A percentile compares a stretch with the other conserved stretches of the same genome.
Evolutionary conservation across 805 yeast genomes (phyloP).

Genomic region (Zygoascus bituminiphila): DNA sequence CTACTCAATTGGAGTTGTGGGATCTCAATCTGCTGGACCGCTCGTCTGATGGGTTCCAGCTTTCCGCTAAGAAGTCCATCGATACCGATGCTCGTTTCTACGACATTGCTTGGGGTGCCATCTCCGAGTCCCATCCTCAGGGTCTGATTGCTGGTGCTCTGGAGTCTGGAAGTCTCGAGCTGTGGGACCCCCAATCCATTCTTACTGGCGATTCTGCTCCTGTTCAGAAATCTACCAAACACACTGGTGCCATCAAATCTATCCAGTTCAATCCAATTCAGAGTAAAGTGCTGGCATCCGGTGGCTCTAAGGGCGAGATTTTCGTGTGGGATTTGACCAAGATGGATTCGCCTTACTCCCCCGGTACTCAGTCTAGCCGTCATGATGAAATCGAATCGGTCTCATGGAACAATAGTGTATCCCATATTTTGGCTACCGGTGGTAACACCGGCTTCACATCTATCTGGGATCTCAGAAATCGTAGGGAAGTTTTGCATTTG

Average conservation of each 20-base stretch:
- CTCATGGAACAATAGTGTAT: constrained; percentile 79
- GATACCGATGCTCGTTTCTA: constrained; percentile 56
- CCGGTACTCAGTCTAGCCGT: constrained; percentile 68
- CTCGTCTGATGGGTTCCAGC: constrained; percentile 23
- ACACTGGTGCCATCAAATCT: constrained; percentile 60
- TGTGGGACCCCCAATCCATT: constrained; percentile 61
- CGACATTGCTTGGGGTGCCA: constrained; percentile 76
- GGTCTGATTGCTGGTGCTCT: constrained; percentile 79
- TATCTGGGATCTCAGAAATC: constrained; percentile 86
- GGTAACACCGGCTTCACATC: constrained; percentile 81
- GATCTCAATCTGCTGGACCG: constrained; percentile 39
- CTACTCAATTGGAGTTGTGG: constrained; percentile 74
- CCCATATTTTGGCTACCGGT: constrained; percentile 86
- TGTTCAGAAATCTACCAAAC: constrained; percentile 48
- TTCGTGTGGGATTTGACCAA: constrained; percentile 81
- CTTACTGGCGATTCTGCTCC: constrained; percentile 38
- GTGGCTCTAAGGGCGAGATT: constrained; percentile 84
- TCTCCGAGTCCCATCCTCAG: constrained; percentile 39
- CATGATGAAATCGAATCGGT: constrained; percentile 72
- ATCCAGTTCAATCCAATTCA: constrained; percentile 73
- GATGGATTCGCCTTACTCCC: constrained; percentile 42
- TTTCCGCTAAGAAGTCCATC: constrained; percentile 38
- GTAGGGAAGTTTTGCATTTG: constrained; percentile 81
- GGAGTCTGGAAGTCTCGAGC: constrained; percentile 70
- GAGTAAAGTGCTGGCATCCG: constrained; percentile 67